Evolutionary conservation across 1,284 basidiomycete genomes (phyloP).

Genomic region (Pholiota adiposa): DNA sequence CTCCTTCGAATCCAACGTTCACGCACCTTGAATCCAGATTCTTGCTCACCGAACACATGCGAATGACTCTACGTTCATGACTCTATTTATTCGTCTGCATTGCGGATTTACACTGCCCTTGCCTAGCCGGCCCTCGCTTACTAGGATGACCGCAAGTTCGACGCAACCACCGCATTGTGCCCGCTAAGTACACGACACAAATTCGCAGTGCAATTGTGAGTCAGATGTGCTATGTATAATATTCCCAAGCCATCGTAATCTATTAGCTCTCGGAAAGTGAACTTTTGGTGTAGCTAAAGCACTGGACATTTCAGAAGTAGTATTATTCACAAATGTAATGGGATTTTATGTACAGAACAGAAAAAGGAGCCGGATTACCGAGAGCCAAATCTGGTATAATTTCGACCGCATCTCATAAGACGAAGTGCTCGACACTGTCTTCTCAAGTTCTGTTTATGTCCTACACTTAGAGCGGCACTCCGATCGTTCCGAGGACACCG

Average conservation of each 20-base stretch:
- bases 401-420: too few species aligned
- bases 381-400: not conserved
- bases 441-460: too few species aligned
- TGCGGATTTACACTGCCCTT: not conserved
- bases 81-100: not conserved
- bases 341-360: not conserved
- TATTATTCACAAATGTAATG: too few species aligned
- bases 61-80: not conserved
- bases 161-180: not conserved
- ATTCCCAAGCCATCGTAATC: too few species aligned
- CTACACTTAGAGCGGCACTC: too few species aligned
- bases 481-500: too few species aligned
- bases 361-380: not conserved
- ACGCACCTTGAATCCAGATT: not conserved
- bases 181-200: not conserved
- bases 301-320: too few species aligned
- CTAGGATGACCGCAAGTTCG: not conserved
- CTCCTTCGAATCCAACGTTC: too few species aligned
- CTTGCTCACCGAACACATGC: not conserved
- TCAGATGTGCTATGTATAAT: not conserved
- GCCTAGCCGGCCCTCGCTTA: not conserved
- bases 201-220: not conserved
- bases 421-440: too few species aligned
- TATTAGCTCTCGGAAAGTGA: too few species aligned
- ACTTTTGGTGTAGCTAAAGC: too few species aligned